A percentile compares a stretch with the other conserved stretches of the same genome.
Evolutionary conservation across 2,329 filamentous ascomycete species (phyloP).

Genomic region (Aphanocladium album): DNA sequence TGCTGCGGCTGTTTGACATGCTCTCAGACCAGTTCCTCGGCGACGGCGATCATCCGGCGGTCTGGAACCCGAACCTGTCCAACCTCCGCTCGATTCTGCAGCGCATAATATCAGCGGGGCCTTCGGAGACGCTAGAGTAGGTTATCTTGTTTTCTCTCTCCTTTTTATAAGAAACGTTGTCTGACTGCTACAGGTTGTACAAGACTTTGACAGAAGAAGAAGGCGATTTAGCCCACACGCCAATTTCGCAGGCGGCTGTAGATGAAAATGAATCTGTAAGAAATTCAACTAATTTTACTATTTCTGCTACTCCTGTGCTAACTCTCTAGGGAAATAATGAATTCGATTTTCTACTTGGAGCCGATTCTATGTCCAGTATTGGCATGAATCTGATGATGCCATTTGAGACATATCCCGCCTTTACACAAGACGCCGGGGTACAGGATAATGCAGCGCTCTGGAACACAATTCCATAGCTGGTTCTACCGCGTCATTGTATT

Average conservation of each 20-base stretch:
- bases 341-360: conserved; percentile 2
- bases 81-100: conserved; percentile 5
- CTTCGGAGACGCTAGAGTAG: neutral
- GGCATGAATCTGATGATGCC: conserved; percentile 7
- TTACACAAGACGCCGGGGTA: neutral
- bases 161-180: no score
- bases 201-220: conserved; percentile 1
- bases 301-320: neutral
- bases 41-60: neutral
- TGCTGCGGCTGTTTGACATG: conserved; percentile 4
- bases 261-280: neutral
- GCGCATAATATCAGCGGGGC: neutral
- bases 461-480: neutral
- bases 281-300: no score
- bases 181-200: neutral
- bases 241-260: neutral
- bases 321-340: conserved; percentile 4
- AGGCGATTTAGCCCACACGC: neutral
- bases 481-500: neutral
- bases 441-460: neutral
- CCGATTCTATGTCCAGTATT: conserved; percentile 3
- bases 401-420: neutral
- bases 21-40: conserved; percentile 5
- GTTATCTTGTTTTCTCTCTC: no score
- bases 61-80: neutral